These are phyloP conservation scores for Neonectria ditissima DNA, from an alignment of 2,329 filamentous ascomycete genomes.

Conservation along the genomic window DNA sequence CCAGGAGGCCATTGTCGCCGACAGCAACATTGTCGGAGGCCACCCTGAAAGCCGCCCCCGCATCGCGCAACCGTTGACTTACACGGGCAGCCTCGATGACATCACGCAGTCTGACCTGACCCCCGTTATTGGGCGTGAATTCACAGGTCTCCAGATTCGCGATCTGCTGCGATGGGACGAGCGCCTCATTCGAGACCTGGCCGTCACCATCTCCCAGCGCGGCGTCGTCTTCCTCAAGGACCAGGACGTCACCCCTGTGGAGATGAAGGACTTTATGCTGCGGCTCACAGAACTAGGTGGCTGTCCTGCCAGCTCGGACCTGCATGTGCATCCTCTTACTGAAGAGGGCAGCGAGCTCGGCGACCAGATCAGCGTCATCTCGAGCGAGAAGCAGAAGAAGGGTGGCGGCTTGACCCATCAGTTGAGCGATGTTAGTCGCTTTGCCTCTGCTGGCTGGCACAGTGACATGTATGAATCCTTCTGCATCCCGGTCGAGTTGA, in stretches of 20 bases:
- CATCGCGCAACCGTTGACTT: conserved; percentile 51
- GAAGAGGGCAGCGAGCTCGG: conserved; percentile 64
- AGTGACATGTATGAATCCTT: conserved; percentile 62
- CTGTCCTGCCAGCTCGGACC: conserved; percentile 58
- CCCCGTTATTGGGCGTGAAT: conserved; percentile 64
- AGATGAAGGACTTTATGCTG: conserved; percentile 55
- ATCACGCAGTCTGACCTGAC: conserved; percentile 56
- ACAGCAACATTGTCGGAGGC: conserved; percentile 46
- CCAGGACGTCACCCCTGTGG: conserved; percentile 51
- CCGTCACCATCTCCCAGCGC: conserved; percentile 59
- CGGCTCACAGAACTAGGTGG: conserved; percentile 49
- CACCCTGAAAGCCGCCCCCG: conserved; percentile 47
- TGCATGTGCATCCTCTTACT: conserved; percentile 67
- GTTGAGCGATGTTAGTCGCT: conserved; percentile 62
- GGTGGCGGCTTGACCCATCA: conserved; percentile 64
- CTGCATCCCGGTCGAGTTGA: not conserved
- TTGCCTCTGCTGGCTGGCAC: conserved; percentile 58
- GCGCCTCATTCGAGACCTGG: conserved; percentile 64
- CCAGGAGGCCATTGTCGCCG: conserved; percentile 20
- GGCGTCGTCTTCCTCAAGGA: conserved; percentile 54
- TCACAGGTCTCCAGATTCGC: conserved; percentile 51
- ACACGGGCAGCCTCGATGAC: conserved; percentile 55
- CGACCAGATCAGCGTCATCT: conserved; percentile 68
- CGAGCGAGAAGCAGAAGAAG: conserved; percentile 66
- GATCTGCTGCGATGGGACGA: conserved; percentile 55